phyloP scores from a whole-genome alignment of 2,329 filamentous ascomycete species.

The Fusarium anguioides region DNA sequence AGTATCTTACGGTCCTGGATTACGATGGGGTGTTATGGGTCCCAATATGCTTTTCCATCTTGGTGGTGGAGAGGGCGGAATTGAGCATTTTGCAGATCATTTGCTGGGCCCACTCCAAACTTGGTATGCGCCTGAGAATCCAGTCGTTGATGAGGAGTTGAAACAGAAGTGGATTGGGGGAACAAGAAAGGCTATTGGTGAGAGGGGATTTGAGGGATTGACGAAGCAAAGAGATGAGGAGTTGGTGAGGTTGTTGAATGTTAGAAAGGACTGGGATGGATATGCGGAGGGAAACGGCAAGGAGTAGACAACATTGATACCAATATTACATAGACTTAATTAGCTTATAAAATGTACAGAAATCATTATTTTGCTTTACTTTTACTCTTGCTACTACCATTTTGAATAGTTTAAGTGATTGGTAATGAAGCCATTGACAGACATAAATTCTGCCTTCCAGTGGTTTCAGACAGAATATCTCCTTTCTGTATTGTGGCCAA shows the following conservation, averaged over 20 bases:
- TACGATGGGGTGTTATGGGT: constrained; percentile 24
- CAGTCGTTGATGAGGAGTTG: constrained; percentile 16
- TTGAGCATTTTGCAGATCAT: constrained; percentile 27
- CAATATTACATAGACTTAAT: too few species aligned
- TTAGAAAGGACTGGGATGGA: constrained; percentile 19
- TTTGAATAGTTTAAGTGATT: too few species aligned
- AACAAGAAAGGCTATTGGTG: not conserved
- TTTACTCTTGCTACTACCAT: too few species aligned
- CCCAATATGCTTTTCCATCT: constrained; percentile 21
- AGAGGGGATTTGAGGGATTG: not conserved
- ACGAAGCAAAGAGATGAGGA: constrained; percentile 22
- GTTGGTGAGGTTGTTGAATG: constrained; percentile 17
- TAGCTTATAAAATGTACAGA: too few species aligned
- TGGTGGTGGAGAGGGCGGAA: constrained; percentile 22
- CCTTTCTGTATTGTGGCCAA: too few species aligned
- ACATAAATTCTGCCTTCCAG: too few species aligned
- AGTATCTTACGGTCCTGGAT: constrained; percentile 18
- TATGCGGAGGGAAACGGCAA: not conserved
- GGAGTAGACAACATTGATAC: not conserved
- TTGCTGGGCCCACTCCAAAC: constrained; percentile 7
- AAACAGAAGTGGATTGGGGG: constrained; percentile 19
- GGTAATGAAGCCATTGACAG: too few species aligned
- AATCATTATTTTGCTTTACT: too few species aligned
- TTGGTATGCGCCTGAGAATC: constrained; percentile 23
- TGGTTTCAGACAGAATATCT: too few species aligned